Evolutionary conservation across 2,329 filamentous ascomycete genomes (phyloP).

Genomic region (Fusarium lateritium): DNA sequence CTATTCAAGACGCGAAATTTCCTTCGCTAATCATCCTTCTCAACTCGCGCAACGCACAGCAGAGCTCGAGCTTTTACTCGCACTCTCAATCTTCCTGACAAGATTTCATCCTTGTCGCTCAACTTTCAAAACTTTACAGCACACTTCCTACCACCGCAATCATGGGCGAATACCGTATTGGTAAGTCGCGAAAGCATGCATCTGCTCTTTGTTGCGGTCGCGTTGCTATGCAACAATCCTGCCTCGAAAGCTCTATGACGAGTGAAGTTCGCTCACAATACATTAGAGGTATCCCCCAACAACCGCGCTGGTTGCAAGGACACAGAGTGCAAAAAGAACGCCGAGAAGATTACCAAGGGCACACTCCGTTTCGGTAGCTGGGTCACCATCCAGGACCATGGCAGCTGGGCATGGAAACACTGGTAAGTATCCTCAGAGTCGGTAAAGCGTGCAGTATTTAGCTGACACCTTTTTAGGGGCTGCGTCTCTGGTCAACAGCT

Average conservation of each 20-base stretch:
- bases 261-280: constrained; percentile 30
- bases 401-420: constrained; percentile 84
- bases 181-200: constrained; percentile 53
- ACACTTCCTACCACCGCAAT: constrained; percentile 34
- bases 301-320: constrained; percentile 83
- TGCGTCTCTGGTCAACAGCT: constrained; percentile 87
- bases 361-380: constrained; percentile 83
- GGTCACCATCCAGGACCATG: constrained; percentile 74
- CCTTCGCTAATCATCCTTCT: neutral
- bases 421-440: constrained; percentile 71
- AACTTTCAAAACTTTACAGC: constrained; percentile 12
- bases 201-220: neutral
- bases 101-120: constrained; percentile 31
- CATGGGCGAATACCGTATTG: constrained; percentile 65
- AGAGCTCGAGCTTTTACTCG: constrained; percentile 16
- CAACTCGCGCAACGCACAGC: constrained; percentile 9
- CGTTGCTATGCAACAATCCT: constrained; percentile 5
- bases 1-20: neutral
- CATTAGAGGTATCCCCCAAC: constrained; percentile 78
- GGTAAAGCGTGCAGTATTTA: neutral
- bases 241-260: constrained; percentile 8
- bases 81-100: constrained; percentile 1
- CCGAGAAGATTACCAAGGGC: constrained; percentile 82
- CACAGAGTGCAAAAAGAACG: constrained; percentile 78
- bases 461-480: constrained; percentile 71